Conservation (phyloP, 768 basidiomycete genomes). For the Agrocybe praecox region DNA sequence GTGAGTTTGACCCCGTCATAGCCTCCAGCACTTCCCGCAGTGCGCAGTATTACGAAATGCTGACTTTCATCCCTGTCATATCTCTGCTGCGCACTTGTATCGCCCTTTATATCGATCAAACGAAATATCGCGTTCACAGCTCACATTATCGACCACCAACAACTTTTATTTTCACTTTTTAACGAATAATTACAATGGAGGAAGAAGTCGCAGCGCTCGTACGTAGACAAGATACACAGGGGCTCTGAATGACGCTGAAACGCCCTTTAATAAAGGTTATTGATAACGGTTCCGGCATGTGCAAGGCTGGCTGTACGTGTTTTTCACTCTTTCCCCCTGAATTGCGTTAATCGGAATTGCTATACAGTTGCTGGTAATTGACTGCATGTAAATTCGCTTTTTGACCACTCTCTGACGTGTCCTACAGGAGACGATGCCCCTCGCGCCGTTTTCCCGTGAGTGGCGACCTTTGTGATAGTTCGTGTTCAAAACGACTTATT, state of each 20-base stretch:
- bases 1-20: conserved; percentile 12
- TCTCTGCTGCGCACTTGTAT: conserved; percentile 16
- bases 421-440: conserved; percentile 83
- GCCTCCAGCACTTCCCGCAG: conserved; percentile 10
- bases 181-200: conserved; percentile 46
- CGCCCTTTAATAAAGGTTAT: conserved; percentile 58
- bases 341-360: conserved; percentile 22
- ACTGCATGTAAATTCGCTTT: conserved; percentile 9
- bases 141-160: conserved; percentile 12
- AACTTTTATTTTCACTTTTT: conserved; percentile 22
- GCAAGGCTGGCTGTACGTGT: conserved; percentile 96
- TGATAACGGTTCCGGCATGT: conserved; percentile 98
- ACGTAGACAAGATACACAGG: conserved; percentile 34
- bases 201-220: conserved; percentile 52
- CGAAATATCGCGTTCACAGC: conserved; percentile 5
- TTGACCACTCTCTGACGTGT: conserved; percentile 20
- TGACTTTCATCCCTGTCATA: conserved; percentile 3
- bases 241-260: not conserved
- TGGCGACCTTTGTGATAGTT: conserved; percentile 18
- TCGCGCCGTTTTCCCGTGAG: conserved; percentile 95
- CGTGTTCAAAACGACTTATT: not conserved
- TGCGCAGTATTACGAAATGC: conserved; percentile 3
- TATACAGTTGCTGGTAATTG: conserved; percentile 63
- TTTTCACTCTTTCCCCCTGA: conserved; percentile 13
- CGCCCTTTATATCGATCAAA: conserved; percentile 24